Conservation (phyloP, 495 filamentous ascomycete genomes). For the Penicillium coprophilum region DNA sequence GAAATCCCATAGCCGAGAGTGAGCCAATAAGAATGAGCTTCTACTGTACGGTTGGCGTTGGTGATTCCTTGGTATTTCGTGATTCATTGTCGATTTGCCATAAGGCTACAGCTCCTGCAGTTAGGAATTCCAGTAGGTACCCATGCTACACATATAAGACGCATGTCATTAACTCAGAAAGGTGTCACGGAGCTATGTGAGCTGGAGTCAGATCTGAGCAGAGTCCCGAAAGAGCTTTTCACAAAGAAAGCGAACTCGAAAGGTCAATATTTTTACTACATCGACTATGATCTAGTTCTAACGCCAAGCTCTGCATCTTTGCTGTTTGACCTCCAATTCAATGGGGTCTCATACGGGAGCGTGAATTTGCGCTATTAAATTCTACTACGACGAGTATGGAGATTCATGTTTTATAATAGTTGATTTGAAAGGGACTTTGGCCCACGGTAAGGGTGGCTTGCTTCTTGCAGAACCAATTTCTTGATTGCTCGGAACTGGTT, state of each 20-base stretch:
- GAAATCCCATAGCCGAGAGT: slow-evolving; percentile 5
- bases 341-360: slow-evolving; percentile 26
- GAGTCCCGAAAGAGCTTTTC: slow-evolving; percentile 28
- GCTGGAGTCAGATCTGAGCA: slow-evolving; percentile 24
- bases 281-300: slow-evolving; percentile 22
- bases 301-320: slow-evolving; percentile 29
- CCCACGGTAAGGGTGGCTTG: background rate
- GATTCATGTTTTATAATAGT: background rate
- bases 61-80: background rate
- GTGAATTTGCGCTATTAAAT: slow-evolving; percentile 18
- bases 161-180: slow-evolving; percentile 6
- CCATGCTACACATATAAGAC: no score
- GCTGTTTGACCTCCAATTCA: slow-evolving; percentile 31
- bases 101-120: background rate
- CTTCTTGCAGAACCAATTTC: background rate
- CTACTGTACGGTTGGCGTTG: background rate
- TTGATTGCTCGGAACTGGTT: background rate
- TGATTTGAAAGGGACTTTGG: background rate
- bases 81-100: background rate
- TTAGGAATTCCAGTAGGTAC: background rate
- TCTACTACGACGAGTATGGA: background rate
- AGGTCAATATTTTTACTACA: slow-evolving; percentile 23
- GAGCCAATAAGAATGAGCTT: slow-evolving; percentile 8
- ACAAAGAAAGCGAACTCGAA: slow-evolving; percentile 17
- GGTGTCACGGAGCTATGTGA: slow-evolving; percentile 19